These are phyloP conservation scores for Actinidia arguta DNA, from an alignment of 179 eudicot species.

Conservation along the genomic window DNA sequence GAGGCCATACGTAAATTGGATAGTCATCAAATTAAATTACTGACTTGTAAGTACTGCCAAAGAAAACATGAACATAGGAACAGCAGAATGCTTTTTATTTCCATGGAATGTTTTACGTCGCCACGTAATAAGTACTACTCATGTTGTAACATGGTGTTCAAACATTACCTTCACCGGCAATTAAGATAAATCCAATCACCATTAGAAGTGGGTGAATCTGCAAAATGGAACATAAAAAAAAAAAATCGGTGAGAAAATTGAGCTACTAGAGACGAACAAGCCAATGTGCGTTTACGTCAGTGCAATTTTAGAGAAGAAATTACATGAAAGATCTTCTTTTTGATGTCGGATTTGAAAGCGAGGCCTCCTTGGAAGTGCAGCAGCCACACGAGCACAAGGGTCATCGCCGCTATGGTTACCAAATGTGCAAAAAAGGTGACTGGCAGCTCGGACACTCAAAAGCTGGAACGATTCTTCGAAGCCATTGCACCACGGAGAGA, in stretches of 20 bases:
- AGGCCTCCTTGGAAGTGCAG: slow-evolving; percentile 68
- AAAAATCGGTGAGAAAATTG: neutral
- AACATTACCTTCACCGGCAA: slow-evolving; percentile 77
- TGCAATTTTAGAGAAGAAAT: slow-evolving; percentile 9
- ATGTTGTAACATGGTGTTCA: too few relatives aligned
- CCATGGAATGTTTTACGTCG: too few relatives aligned
- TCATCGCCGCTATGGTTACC: slow-evolving; percentile 38
- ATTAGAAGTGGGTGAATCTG: slow-evolving; percentile 75
- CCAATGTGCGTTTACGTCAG: neutral
- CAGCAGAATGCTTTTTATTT: too few relatives aligned
- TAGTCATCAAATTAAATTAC: too few relatives aligned
- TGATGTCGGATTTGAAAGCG: slow-evolving; percentile 44
- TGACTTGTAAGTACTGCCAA: too few relatives aligned
- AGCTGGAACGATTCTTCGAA: slow-evolving; percentile 23
- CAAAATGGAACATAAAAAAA: neutral
- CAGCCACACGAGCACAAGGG: slow-evolving; percentile 63
- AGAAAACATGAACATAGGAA: too few relatives aligned
- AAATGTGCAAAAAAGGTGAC: slow-evolving; percentile 50
- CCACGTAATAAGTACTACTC: too few relatives aligned
- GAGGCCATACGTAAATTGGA: too few relatives aligned
- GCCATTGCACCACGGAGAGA: slow-evolving; percentile 24
- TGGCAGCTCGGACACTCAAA: slow-evolving; percentile 29
- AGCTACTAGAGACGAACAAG: neutral
- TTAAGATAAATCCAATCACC: slow-evolving; percentile 55
- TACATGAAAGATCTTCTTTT: slow-evolving; percentile 68